Evolutionary conservation across 2,329 filamentous ascomycete genomes (phyloP).

Genomic region (Rugonectria rugulosa): DNA sequence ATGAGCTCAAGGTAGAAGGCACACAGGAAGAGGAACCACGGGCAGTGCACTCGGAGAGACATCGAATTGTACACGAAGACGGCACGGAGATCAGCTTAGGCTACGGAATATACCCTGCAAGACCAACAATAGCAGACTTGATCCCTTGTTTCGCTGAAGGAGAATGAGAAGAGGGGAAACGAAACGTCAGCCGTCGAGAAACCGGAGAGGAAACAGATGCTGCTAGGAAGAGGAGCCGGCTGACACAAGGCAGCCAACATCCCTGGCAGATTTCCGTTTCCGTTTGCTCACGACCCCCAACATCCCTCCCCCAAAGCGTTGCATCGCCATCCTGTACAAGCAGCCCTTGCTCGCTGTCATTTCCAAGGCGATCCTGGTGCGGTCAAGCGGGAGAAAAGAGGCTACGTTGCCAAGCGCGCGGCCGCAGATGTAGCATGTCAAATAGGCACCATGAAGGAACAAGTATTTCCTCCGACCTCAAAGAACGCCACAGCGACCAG

Average conservation of each 20-base stretch:
- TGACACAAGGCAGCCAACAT: constrained; percentile 10
- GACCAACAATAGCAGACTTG: neutral
- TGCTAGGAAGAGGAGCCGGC: constrained; percentile 6
- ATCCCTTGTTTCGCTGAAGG: neutral
- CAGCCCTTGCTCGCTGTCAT: constrained; percentile 29
- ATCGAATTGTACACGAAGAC: constrained; percentile 2
- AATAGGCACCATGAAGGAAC: constrained; percentile 24
- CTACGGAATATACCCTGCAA: neutral
- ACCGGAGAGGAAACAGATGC: neutral
- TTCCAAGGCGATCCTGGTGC: constrained; percentile 17
- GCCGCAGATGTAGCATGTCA: constrained; percentile 26
- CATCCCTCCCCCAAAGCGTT: constrained; percentile 17
- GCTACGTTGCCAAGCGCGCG: constrained; percentile 24
- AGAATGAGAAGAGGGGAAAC: neutral
- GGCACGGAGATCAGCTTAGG: too few relatives aligned
- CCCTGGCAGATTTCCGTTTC: too few relatives aligned
- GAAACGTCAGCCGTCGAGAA: neutral
- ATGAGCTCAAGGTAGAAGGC: neutral
- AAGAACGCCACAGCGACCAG: constrained; percentile 18
- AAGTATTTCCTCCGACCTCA: constrained; percentile 21
- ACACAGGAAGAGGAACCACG: constrained; percentile 6
- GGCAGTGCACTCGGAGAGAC: neutral
- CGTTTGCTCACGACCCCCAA: too few relatives aligned
- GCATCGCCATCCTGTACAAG: constrained; percentile 26
- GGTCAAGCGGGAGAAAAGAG: constrained; percentile 12